Evolutionary conservation across 306 rosid species (phyloP).

Genomic region (Arachis stenosperma): DNA sequence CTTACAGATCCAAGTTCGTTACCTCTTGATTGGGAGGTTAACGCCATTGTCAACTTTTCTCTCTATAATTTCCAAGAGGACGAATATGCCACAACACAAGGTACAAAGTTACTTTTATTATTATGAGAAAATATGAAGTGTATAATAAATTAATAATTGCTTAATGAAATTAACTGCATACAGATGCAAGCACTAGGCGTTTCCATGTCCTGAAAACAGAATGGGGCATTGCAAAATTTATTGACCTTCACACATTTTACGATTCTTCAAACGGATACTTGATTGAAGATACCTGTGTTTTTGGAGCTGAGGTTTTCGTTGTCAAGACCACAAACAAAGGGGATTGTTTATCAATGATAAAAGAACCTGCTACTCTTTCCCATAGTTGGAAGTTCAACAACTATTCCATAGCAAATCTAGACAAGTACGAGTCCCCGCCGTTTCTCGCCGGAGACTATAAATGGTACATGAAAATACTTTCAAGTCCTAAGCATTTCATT

Average conservation of each 20-base stretch:
- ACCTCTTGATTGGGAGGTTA: constrained; percentile 47
- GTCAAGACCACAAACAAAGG: constrained; percentile 25
- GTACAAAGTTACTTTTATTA: constrained; percentile 7
- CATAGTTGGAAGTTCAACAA: constrained; percentile 38
- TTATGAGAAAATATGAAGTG: no score
- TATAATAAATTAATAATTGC: no score
- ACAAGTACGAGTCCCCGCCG: constrained; percentile 20
- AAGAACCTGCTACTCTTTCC: background rate
- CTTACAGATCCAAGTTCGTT: background rate
- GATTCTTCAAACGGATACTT: constrained; percentile 47
- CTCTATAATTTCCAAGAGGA: constrained; percentile 33
- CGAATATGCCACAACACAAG: constrained; percentile 41
- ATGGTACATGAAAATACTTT: constrained; percentile 38
- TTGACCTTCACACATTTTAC: constrained; percentile 34
- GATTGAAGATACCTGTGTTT: constrained; percentile 38
- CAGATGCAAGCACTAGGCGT: constrained; percentile 40
- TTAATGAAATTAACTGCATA: background rate
- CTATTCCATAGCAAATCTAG: background rate
- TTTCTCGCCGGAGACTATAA: constrained; percentile 42
- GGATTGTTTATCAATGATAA: constrained; percentile 34
- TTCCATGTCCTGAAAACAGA: constrained; percentile 38
- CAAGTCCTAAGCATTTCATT: background rate
- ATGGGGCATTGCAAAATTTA: constrained; percentile 43
- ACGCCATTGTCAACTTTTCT: constrained; percentile 47
- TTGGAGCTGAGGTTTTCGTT: constrained; percentile 48